Evolutionary conservation across 768 basidiomycete genomes (phyloP).

Genomic region (Solioccasus polychromus): DNA sequence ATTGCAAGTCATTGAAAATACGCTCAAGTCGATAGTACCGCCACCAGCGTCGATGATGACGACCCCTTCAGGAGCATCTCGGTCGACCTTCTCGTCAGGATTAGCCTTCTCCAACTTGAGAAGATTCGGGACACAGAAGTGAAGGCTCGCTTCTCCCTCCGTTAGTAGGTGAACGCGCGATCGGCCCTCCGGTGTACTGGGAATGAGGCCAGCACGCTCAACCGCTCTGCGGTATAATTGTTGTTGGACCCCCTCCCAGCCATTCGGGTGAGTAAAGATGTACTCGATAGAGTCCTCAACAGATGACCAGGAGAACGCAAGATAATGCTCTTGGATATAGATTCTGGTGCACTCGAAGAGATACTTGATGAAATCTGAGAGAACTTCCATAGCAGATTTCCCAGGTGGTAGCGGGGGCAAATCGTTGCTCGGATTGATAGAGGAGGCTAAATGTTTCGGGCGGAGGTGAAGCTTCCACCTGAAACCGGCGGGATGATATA

Average conservation of each 20-base stretch:
- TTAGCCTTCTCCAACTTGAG: background rate
- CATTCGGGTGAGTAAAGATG: slow-evolving; percentile 28
- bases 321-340: slow-evolving; percentile 17
- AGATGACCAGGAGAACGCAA: slow-evolving; percentile 15
- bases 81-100: background rate
- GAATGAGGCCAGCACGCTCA: slow-evolving; percentile 17
- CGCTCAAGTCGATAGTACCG: slow-evolving; percentile 36
- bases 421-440: slow-evolving; percentile 21
- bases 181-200: slow-evolving; percentile 8
- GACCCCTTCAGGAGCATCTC: slow-evolving; percentile 30
- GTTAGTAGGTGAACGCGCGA: slow-evolving; percentile 20
- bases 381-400: slow-evolving; percentile 15
- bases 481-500: background rate
- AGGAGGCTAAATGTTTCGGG: slow-evolving; percentile 12
- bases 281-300: slow-evolving; percentile 13
- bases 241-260: slow-evolving; percentile 27
- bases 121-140: slow-evolving; percentile 41
- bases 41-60: slow-evolving; percentile 24
- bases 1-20: slow-evolving; percentile 25
- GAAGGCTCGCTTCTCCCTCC: slow-evolving; percentile 23
- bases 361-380: slow-evolving; percentile 23
- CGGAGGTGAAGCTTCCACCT: slow-evolving; percentile 29
- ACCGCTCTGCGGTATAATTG: slow-evolving; percentile 21
- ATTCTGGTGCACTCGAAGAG: slow-evolving; percentile 13
- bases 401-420: slow-evolving; percentile 29